Evolutionary conservation across 306 rosid genomes (phyloP).

Genomic region (Quercus dentata): DNA sequence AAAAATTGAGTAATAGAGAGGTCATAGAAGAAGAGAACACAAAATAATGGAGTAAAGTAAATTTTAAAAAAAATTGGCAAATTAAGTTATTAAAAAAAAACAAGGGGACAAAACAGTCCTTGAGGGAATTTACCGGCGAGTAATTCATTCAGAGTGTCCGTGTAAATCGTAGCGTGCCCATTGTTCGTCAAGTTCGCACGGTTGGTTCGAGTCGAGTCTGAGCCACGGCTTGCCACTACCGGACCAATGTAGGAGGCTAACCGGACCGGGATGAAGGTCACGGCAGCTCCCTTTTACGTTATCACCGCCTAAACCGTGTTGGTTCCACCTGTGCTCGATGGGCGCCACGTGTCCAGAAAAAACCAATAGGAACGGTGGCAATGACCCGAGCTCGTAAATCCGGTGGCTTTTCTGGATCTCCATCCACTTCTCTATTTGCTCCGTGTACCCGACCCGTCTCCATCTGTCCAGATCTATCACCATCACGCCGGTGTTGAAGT

Average conservation of each 20-base stretch:
- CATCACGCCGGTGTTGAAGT: conserved; percentile 86
- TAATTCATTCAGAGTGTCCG: conserved; percentile 37
- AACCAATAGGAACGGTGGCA: conserved; percentile 71
- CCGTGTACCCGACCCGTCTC: conserved; percentile 51
- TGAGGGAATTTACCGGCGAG: conserved; percentile 39
- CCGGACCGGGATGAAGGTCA: conserved; percentile 70
- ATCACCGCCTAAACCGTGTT: conserved; percentile 81
- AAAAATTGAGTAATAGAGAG: conserved; percentile 6
- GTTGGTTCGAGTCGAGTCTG: conserved; percentile 51
- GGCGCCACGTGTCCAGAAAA: conserved; percentile 79
- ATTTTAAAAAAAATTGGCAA: conserved; percentile 2
- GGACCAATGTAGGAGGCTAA: conserved; percentile 79
- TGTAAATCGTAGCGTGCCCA: conserved; percentile 78
- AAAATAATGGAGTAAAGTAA: not conserved
- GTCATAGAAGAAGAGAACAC: conserved; percentile 10
- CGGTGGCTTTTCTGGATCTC: conserved; percentile 64
- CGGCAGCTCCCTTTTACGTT: conserved; percentile 68
- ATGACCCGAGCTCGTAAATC: conserved; percentile 74
- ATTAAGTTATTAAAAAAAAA: conserved; percentile 21
- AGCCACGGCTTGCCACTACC: conserved; percentile 82
- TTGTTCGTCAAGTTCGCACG: conserved; percentile 60
- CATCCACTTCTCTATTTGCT: conserved; percentile 67
- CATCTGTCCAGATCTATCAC: conserved; percentile 72
- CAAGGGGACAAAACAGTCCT: conserved; percentile 32
- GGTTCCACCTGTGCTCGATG: conserved; percentile 81